These are phyloP conservation scores for Novymonas esmeraldas DNA, from an alignment of 208 protist species.

Conservation along the genomic window DNA sequence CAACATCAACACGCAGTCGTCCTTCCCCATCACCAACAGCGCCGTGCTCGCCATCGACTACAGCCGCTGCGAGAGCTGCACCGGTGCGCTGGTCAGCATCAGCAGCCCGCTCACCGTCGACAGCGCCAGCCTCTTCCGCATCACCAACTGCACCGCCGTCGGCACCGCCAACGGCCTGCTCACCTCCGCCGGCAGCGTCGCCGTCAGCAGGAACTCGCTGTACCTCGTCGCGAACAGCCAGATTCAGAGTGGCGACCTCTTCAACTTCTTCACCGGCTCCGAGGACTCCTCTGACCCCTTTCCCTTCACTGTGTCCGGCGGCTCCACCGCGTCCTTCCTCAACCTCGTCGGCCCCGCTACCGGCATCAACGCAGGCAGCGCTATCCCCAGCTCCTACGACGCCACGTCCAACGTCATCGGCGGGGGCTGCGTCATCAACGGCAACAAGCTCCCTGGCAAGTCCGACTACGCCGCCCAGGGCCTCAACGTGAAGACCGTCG, in stretches of 20 bases:
- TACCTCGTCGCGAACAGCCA: slow-evolving; percentile 13
- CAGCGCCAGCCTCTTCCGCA: slow-evolving; percentile 22
- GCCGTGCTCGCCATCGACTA: slow-evolving; percentile 15
- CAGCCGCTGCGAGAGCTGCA: slow-evolving; percentile 13
- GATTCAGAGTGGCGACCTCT: slow-evolving; percentile 6
- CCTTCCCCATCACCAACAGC: slow-evolving; percentile 14
- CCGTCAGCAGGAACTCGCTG: slow-evolving; percentile 4
- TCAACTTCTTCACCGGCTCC: slow-evolving; percentile 6
- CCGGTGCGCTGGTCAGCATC: slow-evolving; percentile 9
- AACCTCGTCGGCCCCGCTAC: not conserved
- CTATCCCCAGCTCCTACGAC: not conserved
- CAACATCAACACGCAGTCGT: slow-evolving; percentile 1
- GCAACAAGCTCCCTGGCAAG: not conserved
- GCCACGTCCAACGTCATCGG: not conserved
- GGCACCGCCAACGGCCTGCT: not conserved
- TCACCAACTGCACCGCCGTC: slow-evolving; percentile 1
- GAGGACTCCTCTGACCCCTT: not conserved
- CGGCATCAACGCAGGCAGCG: not conserved
- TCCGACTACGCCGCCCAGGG: not conserved
- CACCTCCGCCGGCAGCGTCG: slow-evolving; percentile 7
- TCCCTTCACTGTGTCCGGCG: slow-evolving; percentile 4
- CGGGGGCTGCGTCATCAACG: slow-evolving; percentile 4
- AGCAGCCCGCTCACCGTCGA: slow-evolving; percentile 4
- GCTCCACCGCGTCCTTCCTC: slow-evolving; percentile 12
- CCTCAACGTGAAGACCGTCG: slow-evolving; percentile 1